phyloP scores from a whole-genome alignment of 1,284 basidiomycete genomes.

The Trichosporon coremiiforme region DNA sequence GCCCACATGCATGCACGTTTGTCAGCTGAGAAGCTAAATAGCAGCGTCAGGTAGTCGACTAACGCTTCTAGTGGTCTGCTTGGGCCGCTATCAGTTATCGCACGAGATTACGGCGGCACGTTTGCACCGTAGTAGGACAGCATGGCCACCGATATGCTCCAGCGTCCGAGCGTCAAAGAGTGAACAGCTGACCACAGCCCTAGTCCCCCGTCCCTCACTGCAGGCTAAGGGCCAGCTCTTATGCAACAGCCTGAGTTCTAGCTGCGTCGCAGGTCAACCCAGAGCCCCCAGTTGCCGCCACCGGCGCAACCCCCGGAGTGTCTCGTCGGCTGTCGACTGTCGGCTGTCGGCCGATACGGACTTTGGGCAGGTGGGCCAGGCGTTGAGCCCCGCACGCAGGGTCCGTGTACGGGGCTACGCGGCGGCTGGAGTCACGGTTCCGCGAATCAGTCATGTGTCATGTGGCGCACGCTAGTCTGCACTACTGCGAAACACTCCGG shows the following conservation, averaged over 20 bases:
- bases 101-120: neutral
- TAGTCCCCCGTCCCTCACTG: neutral
- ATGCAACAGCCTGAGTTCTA: neutral
- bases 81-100: neutral
- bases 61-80: neutral
- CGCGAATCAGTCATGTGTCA: neutral
- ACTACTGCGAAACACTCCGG: too few species aligned
- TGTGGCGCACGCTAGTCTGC: neutral
- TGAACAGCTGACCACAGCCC: too few species aligned
- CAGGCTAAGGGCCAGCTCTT: neutral
- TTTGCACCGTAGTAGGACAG: too few species aligned
- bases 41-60: neutral
- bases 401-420: neutral
- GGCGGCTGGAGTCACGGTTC: too few species aligned
- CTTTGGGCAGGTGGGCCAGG: neutral
- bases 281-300: neutral
- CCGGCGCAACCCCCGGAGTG: neutral
- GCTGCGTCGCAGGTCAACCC: neutral
- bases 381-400: neutral
- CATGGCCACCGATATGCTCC: neutral
- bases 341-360: neutral
- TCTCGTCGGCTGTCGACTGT: too few species aligned
- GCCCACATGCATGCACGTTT: slow-evolving; percentile 2
- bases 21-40: neutral
- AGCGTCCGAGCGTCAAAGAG: neutral